These are phyloP conservation scores for Leucocoprinus birnbaumii DNA, from an alignment of 768 basidiomycete genomes.

Conservation along the genomic window DNA sequence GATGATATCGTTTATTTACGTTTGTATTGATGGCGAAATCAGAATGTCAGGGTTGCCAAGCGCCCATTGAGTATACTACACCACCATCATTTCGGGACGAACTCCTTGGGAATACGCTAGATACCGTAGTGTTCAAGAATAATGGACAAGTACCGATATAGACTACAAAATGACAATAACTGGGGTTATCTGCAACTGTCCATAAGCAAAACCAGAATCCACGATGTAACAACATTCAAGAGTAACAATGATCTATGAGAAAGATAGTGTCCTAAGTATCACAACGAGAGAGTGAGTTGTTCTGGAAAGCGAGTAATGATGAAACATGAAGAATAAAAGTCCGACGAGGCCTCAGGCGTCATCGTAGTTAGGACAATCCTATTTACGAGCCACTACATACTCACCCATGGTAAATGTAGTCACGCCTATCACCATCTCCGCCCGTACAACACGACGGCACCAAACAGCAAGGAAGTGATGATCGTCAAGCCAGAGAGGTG, in stretches of 20 bases:
- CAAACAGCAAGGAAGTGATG: not conserved
- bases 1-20: not conserved
- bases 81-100: too few species aligned
- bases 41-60: too few species aligned
- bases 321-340: not conserved
- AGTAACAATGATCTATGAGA: not conserved
- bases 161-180: too few species aligned
- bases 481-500: slow-evolving; percentile 1
- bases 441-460: not conserved
- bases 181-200: too few species aligned
- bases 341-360: not conserved
- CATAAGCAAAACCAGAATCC: not conserved
- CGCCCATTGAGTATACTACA: too few species aligned
- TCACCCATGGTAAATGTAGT: too few species aligned
- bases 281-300: not conserved
- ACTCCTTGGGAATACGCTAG: too few species aligned
- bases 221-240: not conserved
- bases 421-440: not conserved
- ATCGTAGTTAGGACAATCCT: too few species aligned
- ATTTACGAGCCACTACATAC: too few species aligned
- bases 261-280: not conserved
- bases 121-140: too few species aligned
- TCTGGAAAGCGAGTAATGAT: not conserved
- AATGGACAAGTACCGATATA: too few species aligned
- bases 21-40: too few species aligned